Evolutionary conservation across 2,329 filamentous ascomycete genomes (phyloP), one percentile per base, ranked within the genome.

Genomic region (Sphaerulina vaccinii): DNA sequence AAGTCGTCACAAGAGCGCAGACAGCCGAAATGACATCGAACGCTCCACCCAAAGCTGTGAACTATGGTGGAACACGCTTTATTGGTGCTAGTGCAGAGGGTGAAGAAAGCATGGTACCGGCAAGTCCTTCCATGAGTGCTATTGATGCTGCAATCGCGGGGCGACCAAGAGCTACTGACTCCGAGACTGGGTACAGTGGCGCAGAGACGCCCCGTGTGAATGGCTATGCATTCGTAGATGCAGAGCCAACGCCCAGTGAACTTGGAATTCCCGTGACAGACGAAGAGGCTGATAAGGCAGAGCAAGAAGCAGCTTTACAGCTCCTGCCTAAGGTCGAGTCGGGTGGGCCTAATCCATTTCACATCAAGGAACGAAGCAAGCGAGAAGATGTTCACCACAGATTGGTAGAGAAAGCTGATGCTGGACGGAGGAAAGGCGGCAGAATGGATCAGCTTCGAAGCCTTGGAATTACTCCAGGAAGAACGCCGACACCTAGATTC

Each of bases 151-250:
- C 91, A 7, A 90, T 96, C 50, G 83, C 86, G 1, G 89, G 90
- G 8, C 82, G 77, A 6, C 82, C 86, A 3, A 80, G 82, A 7
- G 73, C 77, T 2, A 79, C 77, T 7, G 81, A 85, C 19, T 82
- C 82, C 10, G 84, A 89, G 59, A 42, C 75, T 8, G 78, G 78
- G 2, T 81, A 76, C 54, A 76, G 77, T 1, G 87, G 85, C 13
- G 80, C 79, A 52, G 90, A 95, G 69, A 97, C 92, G 0, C 93
- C 92, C 0, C 81, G 89, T 2, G 88, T 97, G 0, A 95, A 95
- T 57, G 93, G 93, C 1, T 99, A 96, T 68, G 82, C 90, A 0
- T 97, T 96, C 70, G 91, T 99, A 29, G 90, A 96, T 61, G 90
- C 95, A 51, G 87, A 87, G 35, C 80, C 81, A 0, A 78, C 56